phyloP scores from a whole-genome alignment of 192 early-diverging fungal genomes.

The Phycomyces nitens region DNA sequence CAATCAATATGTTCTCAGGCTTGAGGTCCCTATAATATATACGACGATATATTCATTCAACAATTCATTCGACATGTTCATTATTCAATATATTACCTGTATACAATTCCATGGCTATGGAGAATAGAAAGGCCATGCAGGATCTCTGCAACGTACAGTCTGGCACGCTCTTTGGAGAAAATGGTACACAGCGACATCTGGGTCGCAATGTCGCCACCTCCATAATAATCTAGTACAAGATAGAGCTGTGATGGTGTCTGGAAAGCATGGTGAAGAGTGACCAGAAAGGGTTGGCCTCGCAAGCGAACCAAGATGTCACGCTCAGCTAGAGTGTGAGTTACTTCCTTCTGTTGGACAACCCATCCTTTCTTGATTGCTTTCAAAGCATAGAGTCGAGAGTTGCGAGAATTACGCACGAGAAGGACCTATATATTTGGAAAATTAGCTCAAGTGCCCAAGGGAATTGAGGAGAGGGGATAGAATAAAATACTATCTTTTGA shows the following conservation, averaged over 20 bases:
- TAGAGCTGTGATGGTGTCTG: conserved; percentile 72
- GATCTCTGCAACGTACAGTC: conserved; percentile 76
- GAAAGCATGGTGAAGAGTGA: conserved; percentile 70
- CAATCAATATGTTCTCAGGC: conserved; percentile 68
- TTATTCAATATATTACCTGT: conserved; percentile 30
- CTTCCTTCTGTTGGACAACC: conserved; percentile 72
- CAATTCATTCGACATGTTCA: background rate
- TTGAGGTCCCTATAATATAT: conserved; percentile 54
- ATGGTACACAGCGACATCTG: conserved; percentile 65
- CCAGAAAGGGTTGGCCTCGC: conserved; percentile 60
- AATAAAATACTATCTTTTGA: background rate
- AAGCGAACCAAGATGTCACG: conserved; percentile 59
- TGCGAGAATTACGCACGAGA: conserved; percentile 67
- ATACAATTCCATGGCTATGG: conserved; percentile 65
- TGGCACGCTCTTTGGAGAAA: conserved; percentile 59
- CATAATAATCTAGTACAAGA: conserved; percentile 74
- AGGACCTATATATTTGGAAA: conserved; percentile 19
- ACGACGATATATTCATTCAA: background rate
- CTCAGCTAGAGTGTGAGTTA: conserved; percentile 75
- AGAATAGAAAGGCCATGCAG: conserved; percentile 63
- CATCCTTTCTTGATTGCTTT: conserved; percentile 75
- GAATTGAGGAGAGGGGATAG: background rate
- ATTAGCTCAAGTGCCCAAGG: background rate
- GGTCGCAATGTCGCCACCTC: conserved; percentile 77
- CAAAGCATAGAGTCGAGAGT: conserved; percentile 72